Conservation (phyloP, 73 alveolate species). For the Uronychia setigera region DNA sequence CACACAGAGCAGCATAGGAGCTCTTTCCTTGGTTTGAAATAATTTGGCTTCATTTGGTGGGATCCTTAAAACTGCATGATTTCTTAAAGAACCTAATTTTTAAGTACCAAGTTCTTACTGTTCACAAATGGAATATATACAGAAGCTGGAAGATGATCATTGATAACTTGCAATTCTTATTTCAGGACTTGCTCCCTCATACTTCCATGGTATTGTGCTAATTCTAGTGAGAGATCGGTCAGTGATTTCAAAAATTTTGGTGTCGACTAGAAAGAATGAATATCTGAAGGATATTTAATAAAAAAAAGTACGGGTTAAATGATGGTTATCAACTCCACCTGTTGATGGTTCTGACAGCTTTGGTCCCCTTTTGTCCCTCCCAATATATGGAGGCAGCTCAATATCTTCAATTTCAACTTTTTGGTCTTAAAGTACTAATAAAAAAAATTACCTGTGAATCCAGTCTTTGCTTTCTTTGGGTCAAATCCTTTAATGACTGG, state of each 20-base stretch:
- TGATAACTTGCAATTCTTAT: slow-evolving; percentile 35
- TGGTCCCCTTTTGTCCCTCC: not conserved
- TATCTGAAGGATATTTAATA: no score
- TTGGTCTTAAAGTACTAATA: no score
- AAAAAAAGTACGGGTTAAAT: no score
- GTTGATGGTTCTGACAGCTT: not conserved
- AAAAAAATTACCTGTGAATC: no score
- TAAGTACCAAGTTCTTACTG: slow-evolving; percentile 6
- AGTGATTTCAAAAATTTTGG: slow-evolving; percentile 68
- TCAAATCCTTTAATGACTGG: not conserved
- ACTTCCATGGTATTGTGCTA: slow-evolving; percentile 20
- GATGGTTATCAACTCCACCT: not conserved
- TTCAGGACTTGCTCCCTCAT: slow-evolving; percentile 62
- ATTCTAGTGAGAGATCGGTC: slow-evolving; percentile 59
- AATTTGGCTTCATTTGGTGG: slow-evolving; percentile 77
- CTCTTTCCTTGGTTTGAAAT: slow-evolving; percentile 83
- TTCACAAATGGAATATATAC: slow-evolving; percentile 77
- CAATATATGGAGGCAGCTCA: slow-evolving; percentile 17
- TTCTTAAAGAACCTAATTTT: slow-evolving; percentile 30
- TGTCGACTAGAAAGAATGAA: slow-evolving; percentile 30
- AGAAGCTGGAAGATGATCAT: slow-evolving; percentile 72
- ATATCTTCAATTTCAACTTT: slow-evolving; percentile 4
- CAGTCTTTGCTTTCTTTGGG: slow-evolving; percentile 6
- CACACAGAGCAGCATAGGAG: slow-evolving; percentile 76
- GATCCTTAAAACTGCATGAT: slow-evolving; percentile 70